Evolutionary conservation across 2,329 filamentous ascomycete genomes (phyloP).

Genomic region (Talaromyces verruculosus): DNA sequence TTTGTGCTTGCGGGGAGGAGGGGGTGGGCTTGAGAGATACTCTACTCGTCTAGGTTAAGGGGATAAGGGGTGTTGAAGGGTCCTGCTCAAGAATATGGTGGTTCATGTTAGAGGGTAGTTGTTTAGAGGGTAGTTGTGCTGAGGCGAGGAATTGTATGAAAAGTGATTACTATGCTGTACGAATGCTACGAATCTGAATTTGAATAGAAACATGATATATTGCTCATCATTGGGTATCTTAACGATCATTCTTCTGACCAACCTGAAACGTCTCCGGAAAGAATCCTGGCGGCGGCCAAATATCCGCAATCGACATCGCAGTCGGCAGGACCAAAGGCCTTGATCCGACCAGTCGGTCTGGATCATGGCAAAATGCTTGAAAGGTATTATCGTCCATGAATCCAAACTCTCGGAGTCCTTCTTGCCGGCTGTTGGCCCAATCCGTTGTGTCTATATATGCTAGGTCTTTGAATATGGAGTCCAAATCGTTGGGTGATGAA

Average conservation of each 20-base stretch:
- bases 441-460: slow-evolving; percentile 48
- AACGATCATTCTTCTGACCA: slow-evolving; percentile 23
- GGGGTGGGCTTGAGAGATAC: background rate
- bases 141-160: background rate
- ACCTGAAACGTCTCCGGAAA: slow-evolving; percentile 44
- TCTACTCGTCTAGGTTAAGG: no score
- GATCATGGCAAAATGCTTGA: slow-evolving; percentile 48
- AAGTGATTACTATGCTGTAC: background rate
- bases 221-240: background rate
- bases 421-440: slow-evolving; percentile 44
- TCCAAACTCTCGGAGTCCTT: slow-evolving; percentile 45
- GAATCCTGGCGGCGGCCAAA: slow-evolving; percentile 46
- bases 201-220: background rate
- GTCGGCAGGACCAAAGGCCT: slow-evolving; percentile 40
- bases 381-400: slow-evolving; percentile 47
- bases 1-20: slow-evolving; percentile 23
- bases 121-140: background rate
- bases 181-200: background rate
- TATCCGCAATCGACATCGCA: slow-evolving; percentile 41
- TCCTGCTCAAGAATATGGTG: background rate
- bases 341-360: slow-evolving; percentile 41
- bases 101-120: no score
- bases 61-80: background rate
- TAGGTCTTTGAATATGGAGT: slow-evolving; percentile 48
- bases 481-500: slow-evolving; percentile 34